These are phyloP conservation scores for Tephrocybe sp. DNA, from an alignment of 768 basidiomycete genomes.

Conservation along the genomic window DNA sequence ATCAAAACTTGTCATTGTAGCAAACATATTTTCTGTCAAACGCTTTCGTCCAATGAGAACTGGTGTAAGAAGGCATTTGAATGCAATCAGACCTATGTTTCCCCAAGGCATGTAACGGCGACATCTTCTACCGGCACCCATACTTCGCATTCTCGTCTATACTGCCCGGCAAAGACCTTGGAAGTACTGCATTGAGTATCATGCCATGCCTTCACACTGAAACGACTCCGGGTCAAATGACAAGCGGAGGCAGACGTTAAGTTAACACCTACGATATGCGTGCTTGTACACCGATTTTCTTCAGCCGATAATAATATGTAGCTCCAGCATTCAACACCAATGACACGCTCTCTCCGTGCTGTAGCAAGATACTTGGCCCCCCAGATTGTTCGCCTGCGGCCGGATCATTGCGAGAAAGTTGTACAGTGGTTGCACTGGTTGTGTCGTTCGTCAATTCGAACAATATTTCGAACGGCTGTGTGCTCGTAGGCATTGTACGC, in stretches of 20 bases:
- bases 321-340: slow-evolving; percentile 49
- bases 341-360: slow-evolving; percentile 40
- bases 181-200: slow-evolving; percentile 37
- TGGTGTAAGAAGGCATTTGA: not conserved
- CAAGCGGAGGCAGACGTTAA: not conserved
- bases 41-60: not conserved
- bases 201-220: slow-evolving; percentile 46
- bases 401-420: slow-evolving; percentile 33
- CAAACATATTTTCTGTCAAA: not conserved
- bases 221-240: not conserved
- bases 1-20: not conserved
- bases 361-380: slow-evolving; percentile 38
- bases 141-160: slow-evolving; percentile 12
- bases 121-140: slow-evolving; percentile 22
- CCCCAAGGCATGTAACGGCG: slow-evolving; percentile 16
- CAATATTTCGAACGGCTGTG: slow-evolving; percentile 52
- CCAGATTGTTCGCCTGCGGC: slow-evolving; percentile 22
- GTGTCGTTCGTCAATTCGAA: slow-evolving; percentile 55
- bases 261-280: slow-evolving; percentile 43
- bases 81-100: slow-evolving; percentile 8
- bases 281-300: slow-evolving; percentile 36
- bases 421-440: slow-evolving; percentile 35
- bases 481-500: slow-evolving; percentile 44
- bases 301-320: slow-evolving; percentile 47
- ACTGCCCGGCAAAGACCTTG: slow-evolving; percentile 25